Percentiles rank a stretch among this genome's conserved stretches.
Conservation (phyloP, 345 rosid genomes). For the Eutrema yunnanense region DNA sequence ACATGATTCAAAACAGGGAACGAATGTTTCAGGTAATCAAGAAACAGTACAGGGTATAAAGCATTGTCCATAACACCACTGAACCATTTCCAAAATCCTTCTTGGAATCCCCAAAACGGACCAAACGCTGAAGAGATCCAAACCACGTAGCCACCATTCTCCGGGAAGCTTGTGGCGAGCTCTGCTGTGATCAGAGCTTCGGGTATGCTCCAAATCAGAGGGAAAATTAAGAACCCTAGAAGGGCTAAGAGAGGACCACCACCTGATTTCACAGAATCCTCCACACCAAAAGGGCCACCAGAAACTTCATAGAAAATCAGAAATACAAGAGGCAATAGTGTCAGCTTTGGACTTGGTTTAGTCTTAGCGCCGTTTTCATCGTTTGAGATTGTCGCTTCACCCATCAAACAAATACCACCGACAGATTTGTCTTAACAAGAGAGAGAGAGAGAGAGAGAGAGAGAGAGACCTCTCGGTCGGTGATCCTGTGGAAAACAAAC, state of each 20-base stretch:
- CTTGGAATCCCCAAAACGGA: conserved; percentile 92
- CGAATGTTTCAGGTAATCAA: conserved; percentile 87
- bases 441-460: background rate
- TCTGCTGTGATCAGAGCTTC: conserved; percentile 93
- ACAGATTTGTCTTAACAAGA: background rate
- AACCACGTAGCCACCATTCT: conserved; percentile 84
- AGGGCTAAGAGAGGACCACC: conserved; percentile 86
- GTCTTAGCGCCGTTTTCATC: conserved; percentile 26
- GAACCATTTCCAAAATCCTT: conserved; percentile 97
- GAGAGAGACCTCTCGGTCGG: background rate
- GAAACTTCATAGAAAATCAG: conserved; percentile 91
- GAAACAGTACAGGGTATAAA: conserved; percentile 77
- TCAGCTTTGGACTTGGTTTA: conserved; percentile 56
- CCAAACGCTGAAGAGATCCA: conserved; percentile 96
- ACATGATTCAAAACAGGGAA: conserved; percentile 53
- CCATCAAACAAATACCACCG: conserved; percentile 40
- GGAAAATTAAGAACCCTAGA: conserved; percentile 78
- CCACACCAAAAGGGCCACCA: conserved; percentile 96
- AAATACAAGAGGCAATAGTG: conserved; percentile 71
- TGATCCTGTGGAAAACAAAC: conserved; percentile 8
- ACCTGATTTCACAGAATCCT: conserved; percentile 79
- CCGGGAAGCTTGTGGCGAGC: conserved; percentile 87
- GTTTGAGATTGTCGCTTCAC: conserved; percentile 46
- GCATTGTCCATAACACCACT: conserved; percentile 99
- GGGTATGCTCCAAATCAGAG: conserved; percentile 85